These are phyloP conservation scores for Rubia occidens DNA, from an alignment of 305 asterid genomes.

Conservation along the genomic window DNA sequence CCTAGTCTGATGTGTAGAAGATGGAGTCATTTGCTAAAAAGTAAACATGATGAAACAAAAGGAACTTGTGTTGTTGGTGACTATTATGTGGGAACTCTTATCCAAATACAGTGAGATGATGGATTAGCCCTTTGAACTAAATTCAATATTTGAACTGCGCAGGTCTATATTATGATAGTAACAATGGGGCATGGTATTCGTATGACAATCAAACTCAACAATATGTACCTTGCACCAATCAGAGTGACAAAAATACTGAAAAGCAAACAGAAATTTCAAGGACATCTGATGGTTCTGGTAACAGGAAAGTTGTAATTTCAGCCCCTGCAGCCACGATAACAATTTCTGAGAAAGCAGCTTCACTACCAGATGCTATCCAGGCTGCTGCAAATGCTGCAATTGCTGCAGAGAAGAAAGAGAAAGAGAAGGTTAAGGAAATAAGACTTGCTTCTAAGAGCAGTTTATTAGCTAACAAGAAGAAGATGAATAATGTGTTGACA, in stretches of 20 bases:
- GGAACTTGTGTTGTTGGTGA: background rate
- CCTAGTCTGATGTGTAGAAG: background rate
- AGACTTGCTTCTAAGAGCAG: constrained; percentile 89
- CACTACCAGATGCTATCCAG: constrained; percentile 90
- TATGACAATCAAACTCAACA: constrained; percentile 78
- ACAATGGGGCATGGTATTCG: constrained; percentile 86
- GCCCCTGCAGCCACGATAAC: constrained; percentile 88
- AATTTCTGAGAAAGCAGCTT: constrained; percentile 64
- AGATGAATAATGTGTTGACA: constrained; percentile 86
- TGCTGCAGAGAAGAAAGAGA: constrained; percentile 97
- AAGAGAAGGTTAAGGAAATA: constrained; percentile 78
- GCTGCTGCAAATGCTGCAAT: constrained; percentile 97
- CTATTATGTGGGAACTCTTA: background rate
- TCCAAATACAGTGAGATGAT: background rate
- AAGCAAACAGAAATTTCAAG: constrained; percentile 46
- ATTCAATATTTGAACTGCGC: constrained; percentile 17
- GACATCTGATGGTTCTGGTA: constrained; percentile 46
- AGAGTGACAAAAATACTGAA: constrained; percentile 56
- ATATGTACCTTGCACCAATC: constrained; percentile 69
- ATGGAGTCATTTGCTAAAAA: background rate
- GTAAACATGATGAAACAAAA: background rate
- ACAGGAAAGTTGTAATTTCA: constrained; percentile 70
- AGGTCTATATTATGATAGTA: constrained; percentile 94
- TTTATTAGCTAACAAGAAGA: constrained; percentile 88
- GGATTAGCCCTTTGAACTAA: background rate